phyloP scores from a whole-genome alignment of 805 yeast species.

The Teunomyces gatunensis region DNA sequence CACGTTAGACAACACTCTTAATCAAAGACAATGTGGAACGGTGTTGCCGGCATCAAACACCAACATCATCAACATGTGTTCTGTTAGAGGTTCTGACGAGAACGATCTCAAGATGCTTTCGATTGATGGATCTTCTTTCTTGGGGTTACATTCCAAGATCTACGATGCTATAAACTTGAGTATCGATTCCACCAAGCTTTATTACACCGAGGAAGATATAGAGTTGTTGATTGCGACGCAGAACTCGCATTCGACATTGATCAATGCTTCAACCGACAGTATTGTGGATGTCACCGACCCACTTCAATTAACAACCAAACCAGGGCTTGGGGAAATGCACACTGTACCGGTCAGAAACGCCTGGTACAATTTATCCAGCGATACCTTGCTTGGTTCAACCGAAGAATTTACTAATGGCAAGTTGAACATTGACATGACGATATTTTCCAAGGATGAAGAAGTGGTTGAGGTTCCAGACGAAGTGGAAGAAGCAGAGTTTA shows the following conservation, averaged over 20 bases:
- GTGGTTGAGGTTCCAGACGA: slow-evolving; percentile 2
- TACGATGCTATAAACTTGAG: slow-evolving; percentile 28
- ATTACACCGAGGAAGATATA: slow-evolving; percentile 30
- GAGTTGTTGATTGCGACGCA: slow-evolving; percentile 17
- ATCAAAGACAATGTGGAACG: slow-evolving; percentile 58
- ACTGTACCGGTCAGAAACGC: slow-evolving; percentile 9
- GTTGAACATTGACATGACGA: slow-evolving; percentile 4
- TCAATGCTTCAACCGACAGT: slow-evolving; percentile 12
- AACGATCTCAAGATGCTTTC: slow-evolving; percentile 43
- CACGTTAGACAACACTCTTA: slow-evolving; percentile 26
- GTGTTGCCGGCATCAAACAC: slow-evolving; percentile 59
- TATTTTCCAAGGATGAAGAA: not conserved
- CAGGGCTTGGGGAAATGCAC: slow-evolving; percentile 17
- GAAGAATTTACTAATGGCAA: slow-evolving; percentile 4
- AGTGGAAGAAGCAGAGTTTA: slow-evolving; percentile 3
- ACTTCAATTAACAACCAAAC: slow-evolving; percentile 7
- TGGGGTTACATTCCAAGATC: slow-evolving; percentile 53
- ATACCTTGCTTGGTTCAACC: slow-evolving; percentile 10
- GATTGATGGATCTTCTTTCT: slow-evolving; percentile 52
- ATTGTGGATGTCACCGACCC: slow-evolving; percentile 11
- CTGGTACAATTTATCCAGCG: slow-evolving; percentile 10
- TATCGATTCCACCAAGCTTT: slow-evolving; percentile 20
- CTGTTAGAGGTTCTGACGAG: slow-evolving; percentile 23
- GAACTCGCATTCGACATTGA: slow-evolving; percentile 17
- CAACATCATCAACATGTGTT: slow-evolving; percentile 45